Base-by-base conservation (phyloP, 116 monocot genomes). In the Iris pallida region DNA sequence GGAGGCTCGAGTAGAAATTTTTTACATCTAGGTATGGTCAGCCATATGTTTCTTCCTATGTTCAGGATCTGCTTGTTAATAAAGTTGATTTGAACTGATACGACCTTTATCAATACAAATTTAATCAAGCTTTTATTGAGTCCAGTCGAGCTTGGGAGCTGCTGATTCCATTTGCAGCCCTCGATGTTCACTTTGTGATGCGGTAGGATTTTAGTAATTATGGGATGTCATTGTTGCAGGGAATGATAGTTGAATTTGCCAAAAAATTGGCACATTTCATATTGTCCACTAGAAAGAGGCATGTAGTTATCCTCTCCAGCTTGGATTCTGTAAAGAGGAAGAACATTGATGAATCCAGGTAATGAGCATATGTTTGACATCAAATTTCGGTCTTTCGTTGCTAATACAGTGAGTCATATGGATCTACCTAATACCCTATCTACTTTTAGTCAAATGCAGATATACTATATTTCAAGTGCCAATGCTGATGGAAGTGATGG, bases 171-270 rank as follows among this genome's bases (percentile, higher is more conserved):
- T 30, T 30, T 30, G 3, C 30, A 30, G 30, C 0, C 3, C 30
- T 30, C 0, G 30, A 30, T 30, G 30, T 0, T 30, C 30, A 30
- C 30, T 30, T 30, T 30, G 30, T 30, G 30, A 30, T 30, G 3
- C 3, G 0, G 30, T 30, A 30, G 30, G 0, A 30, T 30, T 3
- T 30, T 30, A 30, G 30, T 30, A 30, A 30, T 30, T 30, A 30
- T 30, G 0, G 30, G 43, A 42, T 19, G 40, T 51, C 19, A 20
- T 49, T 66, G 12, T 44, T 72, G 44, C 82, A 97, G 96, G 96
- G 96, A 63, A 85, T 87, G 87, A 89, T 97, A 81, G 43, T 97
- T 72, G 72, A 86, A 61, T 97, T 87, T 82, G 92, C 96, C 17
- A 89, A 68, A 68, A 84, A 87, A 54, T 71, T 97, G 45, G 83